Conservation (phyloP, 177 flowering plant genomes). For the Vitis hybrid region DNA sequence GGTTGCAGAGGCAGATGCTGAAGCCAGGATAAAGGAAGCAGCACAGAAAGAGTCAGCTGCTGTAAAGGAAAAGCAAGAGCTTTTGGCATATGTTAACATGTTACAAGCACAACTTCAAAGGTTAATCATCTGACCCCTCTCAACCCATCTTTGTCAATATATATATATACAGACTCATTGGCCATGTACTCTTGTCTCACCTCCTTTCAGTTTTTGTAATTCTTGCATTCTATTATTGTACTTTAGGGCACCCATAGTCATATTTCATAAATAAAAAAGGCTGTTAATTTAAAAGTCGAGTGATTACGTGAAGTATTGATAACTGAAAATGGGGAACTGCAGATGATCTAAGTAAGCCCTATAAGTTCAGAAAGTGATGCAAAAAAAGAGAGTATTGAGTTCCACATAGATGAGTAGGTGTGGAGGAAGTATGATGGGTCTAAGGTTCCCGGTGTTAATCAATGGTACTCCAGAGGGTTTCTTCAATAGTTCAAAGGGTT, state of each 20-base stretch:
- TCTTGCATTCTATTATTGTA: not conserved
- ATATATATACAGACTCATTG: not conserved
- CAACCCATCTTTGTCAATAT: not conserved
- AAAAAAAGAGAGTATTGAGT: no score
- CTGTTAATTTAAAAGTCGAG: not conserved
- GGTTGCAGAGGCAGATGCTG: conserved; percentile 75
- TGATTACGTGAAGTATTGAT: not conserved
- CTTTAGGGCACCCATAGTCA: not conserved
- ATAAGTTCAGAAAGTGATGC: no score
- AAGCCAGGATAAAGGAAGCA: conserved; percentile 75
- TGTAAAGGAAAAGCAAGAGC: conserved; percentile 74
- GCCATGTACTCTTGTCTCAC: not conserved
- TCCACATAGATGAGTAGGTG: no score
- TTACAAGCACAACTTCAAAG: conserved; percentile 82
- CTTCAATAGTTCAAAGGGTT: no score
- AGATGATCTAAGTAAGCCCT: not conserved
- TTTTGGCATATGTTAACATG: conserved; percentile 57
- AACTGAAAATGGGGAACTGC: not conserved
- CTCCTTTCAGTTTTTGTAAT: not conserved
- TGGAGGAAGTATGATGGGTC: not conserved
- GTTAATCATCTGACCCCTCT: conserved; percentile 30
- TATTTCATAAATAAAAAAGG: not conserved
- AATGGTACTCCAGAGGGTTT: no score
- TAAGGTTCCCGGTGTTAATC: no score
- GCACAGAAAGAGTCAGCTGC: conserved; percentile 64